phyloP scores from a whole-genome alignment of 306 rosid species.

The Citrullus colocynthis region DNA sequence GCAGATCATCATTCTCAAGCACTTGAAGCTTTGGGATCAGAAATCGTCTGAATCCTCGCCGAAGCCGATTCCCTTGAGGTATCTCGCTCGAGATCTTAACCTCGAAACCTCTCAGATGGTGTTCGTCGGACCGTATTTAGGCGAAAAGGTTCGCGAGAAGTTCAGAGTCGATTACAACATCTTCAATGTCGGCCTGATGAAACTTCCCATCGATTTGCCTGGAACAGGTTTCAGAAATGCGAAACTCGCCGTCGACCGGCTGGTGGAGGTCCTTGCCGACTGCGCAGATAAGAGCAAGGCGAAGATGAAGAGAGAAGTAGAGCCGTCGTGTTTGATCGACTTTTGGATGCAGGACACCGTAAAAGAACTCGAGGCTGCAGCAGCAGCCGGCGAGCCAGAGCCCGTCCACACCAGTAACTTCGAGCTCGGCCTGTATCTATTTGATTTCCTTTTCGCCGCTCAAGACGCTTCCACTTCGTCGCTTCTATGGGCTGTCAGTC shows the following conservation, averaged over 20 bases:
- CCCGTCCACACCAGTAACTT: constrained; percentile 25
- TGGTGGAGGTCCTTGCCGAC: constrained; percentile 21
- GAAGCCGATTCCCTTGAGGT: constrained; percentile 30
- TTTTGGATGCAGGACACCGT: constrained; percentile 75
- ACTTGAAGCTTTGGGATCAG: constrained; percentile 40
- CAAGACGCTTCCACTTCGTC: constrained; percentile 93
- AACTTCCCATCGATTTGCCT: constrained; percentile 63
- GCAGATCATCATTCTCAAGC: constrained; percentile 60
- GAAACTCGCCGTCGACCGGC: constrained; percentile 56
- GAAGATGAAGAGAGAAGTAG: constrained; percentile 31
- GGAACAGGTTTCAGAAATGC: constrained; percentile 75
- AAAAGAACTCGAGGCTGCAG: constrained; percentile 22
- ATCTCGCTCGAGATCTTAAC: constrained; percentile 63
- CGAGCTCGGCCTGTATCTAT: constrained; percentile 57
- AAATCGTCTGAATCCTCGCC: constrained; percentile 4
- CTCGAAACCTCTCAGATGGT: constrained; percentile 75
- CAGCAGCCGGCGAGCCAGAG: constrained; percentile 2
- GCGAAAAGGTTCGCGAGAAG: constrained; percentile 24
- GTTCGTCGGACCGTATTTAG: constrained; percentile 72
- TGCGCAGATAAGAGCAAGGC: constrained; percentile 40
- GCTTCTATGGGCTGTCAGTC: constrained; percentile 71
- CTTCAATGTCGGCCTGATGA: constrained; percentile 80
- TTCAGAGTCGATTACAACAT: constrained; percentile 53
- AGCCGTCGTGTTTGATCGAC: constrained; percentile 69
- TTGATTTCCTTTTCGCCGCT: constrained; percentile 81